phyloP scores from a whole-genome alignment of 2,329 filamentous ascomycete species.

The Whalleya microplaca region DNA sequence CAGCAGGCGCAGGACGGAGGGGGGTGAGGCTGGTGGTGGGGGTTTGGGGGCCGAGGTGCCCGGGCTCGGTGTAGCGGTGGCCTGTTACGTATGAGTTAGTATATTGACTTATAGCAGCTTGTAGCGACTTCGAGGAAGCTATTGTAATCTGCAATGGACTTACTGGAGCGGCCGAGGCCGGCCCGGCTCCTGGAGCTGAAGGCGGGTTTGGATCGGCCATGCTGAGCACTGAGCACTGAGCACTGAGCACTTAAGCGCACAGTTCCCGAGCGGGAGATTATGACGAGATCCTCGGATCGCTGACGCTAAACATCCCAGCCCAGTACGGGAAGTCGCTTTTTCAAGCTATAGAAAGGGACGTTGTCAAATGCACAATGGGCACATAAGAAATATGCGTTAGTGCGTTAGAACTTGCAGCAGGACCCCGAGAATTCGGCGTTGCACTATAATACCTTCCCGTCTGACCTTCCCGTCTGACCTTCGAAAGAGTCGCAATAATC shows the following conservation, averaged over 20 bases:
- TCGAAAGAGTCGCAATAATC: too few species aligned
- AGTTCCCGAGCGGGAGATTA: not conserved
- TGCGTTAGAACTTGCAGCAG: too few species aligned
- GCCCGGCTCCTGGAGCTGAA: slow-evolving; percentile 10
- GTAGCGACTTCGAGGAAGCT: not conserved
- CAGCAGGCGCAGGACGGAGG: slow-evolving; percentile 76
- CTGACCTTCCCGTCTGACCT: too few species aligned
- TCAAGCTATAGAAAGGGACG: not conserved
- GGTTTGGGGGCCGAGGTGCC: slow-evolving; percentile 43
- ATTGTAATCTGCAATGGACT: not conserved
- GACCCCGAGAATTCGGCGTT: too few species aligned
- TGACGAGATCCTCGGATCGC: not conserved
- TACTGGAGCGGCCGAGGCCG: slow-evolving; percentile 15
- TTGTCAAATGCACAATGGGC: not conserved
- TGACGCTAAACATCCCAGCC: not conserved
- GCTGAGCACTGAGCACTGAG: too few species aligned
- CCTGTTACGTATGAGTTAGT: slow-evolving; percentile 1
- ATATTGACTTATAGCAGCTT: not conserved
- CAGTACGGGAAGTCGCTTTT: not conserved
- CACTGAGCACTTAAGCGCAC: not conserved
- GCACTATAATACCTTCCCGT: too few species aligned
- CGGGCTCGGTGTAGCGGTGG: slow-evolving; percentile 32
- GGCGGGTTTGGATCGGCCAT: slow-evolving; percentile 31
- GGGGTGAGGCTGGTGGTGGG: slow-evolving; percentile 76
- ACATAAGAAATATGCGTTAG: not conserved